Base-by-base conservation (phyloP, 31 red algal genomes). In the Odonthalia washingtoniensis region DNA sequence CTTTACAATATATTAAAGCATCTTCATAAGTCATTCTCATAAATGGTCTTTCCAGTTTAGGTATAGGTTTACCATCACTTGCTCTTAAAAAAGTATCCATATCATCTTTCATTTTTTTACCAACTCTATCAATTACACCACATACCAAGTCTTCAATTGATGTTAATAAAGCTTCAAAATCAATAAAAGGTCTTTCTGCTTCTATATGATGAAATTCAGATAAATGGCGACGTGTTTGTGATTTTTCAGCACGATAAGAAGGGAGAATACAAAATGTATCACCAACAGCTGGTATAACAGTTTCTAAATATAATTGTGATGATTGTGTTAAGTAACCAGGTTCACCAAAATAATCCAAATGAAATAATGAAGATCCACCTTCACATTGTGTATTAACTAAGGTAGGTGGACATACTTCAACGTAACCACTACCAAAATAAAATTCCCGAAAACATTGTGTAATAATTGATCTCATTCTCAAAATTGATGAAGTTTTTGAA, bases 191-290 rank as follows among this genome's bases (percentile, higher is more conserved):
- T 36, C 90, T 86, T 66, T 99, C 97, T 17, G 97, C 97, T 66
- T 99, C 97, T 2, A 99, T 85, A 65, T 99, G 97, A 85, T 99
- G 97, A 87, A 99, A 99, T 79, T 99, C 97, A 30, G 97, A 89
- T 24, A 99, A 72, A 87, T 99, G 97, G 43, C 97, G 80, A 30
- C 97, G 85, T 21, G 97, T 99, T 30, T 89, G 90, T 31, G 87
- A 92, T 76, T 95, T 94, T 40, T 99, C 97, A 1, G 97, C 97
- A 21, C 97, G 95, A 66, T 99, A 99, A 65, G 84, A 90, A 9
- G 97, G 97, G 26, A 99, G 88, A 49, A 99, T 94, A 72, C 97
- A 99, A 74, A 96, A 99, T 61, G 94, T 96, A 78, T 99, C 97
- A 35, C 90, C 90, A 3, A 99, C 97, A 12, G 97, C 94, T 34